Base-by-base conservation (phyloP, 2,329 filamentous ascomycete species). In the Exserohilum turcica region DNA sequence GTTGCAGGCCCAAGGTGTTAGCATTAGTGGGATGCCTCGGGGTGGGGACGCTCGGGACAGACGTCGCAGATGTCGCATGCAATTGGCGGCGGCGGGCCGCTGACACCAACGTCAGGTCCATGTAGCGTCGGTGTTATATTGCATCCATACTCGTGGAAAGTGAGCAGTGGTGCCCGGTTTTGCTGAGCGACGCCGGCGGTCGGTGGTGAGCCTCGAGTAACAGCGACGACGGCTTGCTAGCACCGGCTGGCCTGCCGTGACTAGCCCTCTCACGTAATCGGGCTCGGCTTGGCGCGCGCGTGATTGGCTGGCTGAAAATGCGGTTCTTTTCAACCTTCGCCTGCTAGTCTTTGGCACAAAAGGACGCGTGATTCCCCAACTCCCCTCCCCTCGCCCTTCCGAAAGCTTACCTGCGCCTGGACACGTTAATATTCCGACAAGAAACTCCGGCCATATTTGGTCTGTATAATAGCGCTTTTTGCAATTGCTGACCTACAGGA, bases 201-300 rank as follows among this genome's bases (percentile, higher is more conserved):
- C n/a, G n/a, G n/a, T n/a, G n/a, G n/a, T n/a, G n/a, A n/a, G n/a
- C n/a, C n/a, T n/a, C n/a, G n/a, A n/a, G n/a, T n/a, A n/a, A n/a
- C n/a, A n/a, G n/a, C n/a, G n/a, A n/a, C n/a, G n/a, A n/a, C n/a
- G n/a, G n/a, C n/a, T n/a, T 28, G 15, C 37, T 27, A 21, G 37
- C 9, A 39, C n/a, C n/a, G n/a, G n/a, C n/a, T n/a, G 21, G 4
- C 24, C 6, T 6, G n/a, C n/a, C 28, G 29, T 24, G 45, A 27
- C 31, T 52, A 15, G 48, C 5, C 16, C 15, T 35, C 50, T 54
- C 38, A 54, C 45, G 44, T 54, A 56, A 56, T 37, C 45, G 15
- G 7, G 21, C 21, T 5, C 27, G 16, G 21, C 24, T 24, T 37
- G 28, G 32, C 28, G 44, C 36, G 44, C 24, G 36, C 42, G 36